These are phyloP conservation scores for Chara braunii DNA, from an alignment of 139 green algal genomes.

Conservation along the genomic window DNA sequence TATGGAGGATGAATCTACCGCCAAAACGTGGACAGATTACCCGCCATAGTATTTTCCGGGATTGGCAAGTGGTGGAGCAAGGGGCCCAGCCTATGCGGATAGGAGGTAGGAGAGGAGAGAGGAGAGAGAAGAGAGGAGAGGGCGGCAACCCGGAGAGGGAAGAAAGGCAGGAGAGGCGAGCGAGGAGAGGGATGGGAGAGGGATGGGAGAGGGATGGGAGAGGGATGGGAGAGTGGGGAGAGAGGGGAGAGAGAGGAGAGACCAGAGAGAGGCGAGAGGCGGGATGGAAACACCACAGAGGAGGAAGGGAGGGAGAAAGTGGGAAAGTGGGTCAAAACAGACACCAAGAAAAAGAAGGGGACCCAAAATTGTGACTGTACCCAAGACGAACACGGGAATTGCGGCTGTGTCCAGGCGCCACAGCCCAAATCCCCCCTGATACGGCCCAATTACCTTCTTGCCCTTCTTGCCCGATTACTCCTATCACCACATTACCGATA, in stretches of 20 bases:
- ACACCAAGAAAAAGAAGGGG: too few relatives aligned
- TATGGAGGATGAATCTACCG: not conserved
- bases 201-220: not conserved
- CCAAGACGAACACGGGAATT: too few relatives aligned
- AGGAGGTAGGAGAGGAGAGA: not conserved
- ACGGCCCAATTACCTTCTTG: too few relatives aligned
- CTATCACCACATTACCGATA: too few relatives aligned
- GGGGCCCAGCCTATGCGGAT: not conserved
- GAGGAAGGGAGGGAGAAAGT: too few relatives aligned
- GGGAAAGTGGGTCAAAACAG: too few relatives aligned
- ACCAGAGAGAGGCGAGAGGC: not conserved
- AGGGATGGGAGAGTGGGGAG: constrained; percentile 1
- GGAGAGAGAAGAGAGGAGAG: not conserved
- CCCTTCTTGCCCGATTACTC: too few relatives aligned
- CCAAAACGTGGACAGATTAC: not conserved
- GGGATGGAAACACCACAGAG: not conserved
- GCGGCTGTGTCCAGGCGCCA: too few relatives aligned
- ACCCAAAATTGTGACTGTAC: too few relatives aligned
- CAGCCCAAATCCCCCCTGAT: too few relatives aligned
- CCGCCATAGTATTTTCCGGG: not conserved
- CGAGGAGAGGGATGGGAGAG: not conserved
- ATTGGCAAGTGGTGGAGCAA: not conserved
- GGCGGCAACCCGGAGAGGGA: not conserved
- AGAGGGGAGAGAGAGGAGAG: not conserved
- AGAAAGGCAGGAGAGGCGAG: not conserved